A percentile compares a stretch with the other conserved stretches of the same genome.
phyloP scores from a whole-genome alignment of 2,329 filamentous ascomycete species.

The Aureobasidium sp. region DNA sequence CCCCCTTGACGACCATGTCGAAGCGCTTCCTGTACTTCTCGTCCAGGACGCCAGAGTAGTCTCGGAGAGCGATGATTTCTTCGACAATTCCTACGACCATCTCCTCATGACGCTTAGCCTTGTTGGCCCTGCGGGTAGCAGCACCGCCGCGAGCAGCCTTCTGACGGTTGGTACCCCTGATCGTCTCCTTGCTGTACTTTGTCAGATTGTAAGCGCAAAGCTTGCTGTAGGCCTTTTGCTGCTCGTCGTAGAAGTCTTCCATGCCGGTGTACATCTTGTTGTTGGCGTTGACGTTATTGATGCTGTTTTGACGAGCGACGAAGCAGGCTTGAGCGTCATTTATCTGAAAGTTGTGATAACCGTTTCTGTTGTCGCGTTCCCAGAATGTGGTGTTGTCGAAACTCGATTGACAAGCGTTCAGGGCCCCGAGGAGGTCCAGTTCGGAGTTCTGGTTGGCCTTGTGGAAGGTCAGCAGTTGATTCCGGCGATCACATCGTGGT shows the following conservation, averaged over 20 bases:
- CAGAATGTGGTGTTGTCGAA: neutral
- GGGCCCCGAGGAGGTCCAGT: neutral
- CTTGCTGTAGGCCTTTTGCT: neutral
- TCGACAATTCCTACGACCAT: neutral
- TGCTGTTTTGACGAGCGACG: neutral
- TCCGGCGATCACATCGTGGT: fast-evolving
- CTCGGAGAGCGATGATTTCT: neutral
- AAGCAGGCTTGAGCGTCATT: neutral
- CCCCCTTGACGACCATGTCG: neutral
- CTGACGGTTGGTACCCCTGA: neutral
- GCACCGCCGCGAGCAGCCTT: neutral
- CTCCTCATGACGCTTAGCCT: neutral
- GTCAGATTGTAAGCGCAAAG: neutral
- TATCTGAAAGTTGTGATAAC: neutral
- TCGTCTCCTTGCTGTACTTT: neutral
- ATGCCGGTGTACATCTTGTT: neutral
- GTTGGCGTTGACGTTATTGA: neutral
- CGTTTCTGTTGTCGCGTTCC: neutral
- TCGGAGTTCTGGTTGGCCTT: neutral
- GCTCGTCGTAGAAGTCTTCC: neutral
- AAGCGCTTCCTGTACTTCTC: neutral
- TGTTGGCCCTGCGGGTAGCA: neutral
- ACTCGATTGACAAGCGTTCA: neutral
- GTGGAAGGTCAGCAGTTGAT: neutral
- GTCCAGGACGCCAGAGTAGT: neutral